phyloP scores from a whole-genome alignment of 2,329 filamentous ascomycete genomes.

The Capronia coronata region DNA sequence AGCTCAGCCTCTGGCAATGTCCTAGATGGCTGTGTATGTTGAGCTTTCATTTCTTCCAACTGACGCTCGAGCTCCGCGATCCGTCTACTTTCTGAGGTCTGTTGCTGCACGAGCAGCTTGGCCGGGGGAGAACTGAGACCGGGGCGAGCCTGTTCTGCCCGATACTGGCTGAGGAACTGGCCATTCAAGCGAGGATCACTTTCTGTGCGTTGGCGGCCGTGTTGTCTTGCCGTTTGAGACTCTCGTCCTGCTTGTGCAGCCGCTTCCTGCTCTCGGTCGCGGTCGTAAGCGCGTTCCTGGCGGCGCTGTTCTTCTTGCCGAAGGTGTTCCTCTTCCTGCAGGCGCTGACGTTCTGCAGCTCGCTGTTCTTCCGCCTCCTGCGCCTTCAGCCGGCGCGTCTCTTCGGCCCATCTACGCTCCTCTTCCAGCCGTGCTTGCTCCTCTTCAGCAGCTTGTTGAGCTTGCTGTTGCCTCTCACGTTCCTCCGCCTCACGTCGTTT shows the following conservation, averaged over 20 bases:
- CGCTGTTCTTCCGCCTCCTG: conserved; percentile 43
- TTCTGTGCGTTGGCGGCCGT: conserved; percentile 52
- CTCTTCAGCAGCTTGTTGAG: conserved; percentile 48
- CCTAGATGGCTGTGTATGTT: conserved; percentile 46
- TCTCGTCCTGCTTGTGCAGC: conserved; percentile 69
- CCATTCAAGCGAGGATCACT: conserved; percentile 67
- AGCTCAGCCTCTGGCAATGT: not conserved
- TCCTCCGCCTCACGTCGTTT: conserved; percentile 52
- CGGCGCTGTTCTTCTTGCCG: conserved; percentile 44
- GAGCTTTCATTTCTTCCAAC: conserved; percentile 60
- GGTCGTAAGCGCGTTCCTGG: conserved; percentile 51
- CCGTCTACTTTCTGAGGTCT: conserved; percentile 53
- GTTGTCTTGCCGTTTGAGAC: conserved; percentile 59
- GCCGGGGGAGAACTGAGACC: conserved; percentile 29
- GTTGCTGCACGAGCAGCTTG: conserved; percentile 34
- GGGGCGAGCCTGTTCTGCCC: conserved; percentile 56
- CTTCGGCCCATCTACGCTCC: conserved; percentile 44
- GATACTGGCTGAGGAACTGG: conserved; percentile 82
- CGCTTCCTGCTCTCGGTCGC: conserved; percentile 61
- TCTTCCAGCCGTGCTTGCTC: conserved; percentile 41
- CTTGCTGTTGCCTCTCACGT: conserved; percentile 43
- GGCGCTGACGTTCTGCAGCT: conserved; percentile 50
- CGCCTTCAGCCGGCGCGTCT: conserved; percentile 36
- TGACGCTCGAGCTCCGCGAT: conserved; percentile 74
- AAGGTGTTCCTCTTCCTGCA: conserved; percentile 39